Base-by-base conservation (phyloP, 2,329 filamentous ascomycete genomes). In the Paecilomyces formosus region DNA sequence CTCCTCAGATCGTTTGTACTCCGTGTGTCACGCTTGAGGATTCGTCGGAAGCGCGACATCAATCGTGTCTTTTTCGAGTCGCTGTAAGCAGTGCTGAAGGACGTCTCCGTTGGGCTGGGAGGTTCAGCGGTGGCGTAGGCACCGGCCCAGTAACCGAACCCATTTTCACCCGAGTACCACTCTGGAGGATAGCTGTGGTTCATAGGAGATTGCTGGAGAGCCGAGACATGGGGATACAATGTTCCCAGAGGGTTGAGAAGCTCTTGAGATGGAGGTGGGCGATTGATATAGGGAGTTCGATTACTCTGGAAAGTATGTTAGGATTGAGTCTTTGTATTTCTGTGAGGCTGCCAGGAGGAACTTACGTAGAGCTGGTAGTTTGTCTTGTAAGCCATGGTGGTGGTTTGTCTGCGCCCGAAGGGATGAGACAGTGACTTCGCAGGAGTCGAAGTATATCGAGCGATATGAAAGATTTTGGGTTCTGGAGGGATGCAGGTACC, bases 351-450 rank as follows among this genome's bases (percentile, higher is more conserved):
- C 3, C 12, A 15, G 54, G 39, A 26, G 30, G 21, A 39, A 71
- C 72, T 63, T 63, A 74, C 72, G 56, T 74, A 72, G 55, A 72
- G 66, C 59, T 75, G 70, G 58, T 73, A 75, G 67, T 75, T 75
- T 63, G 67, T 70, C 55, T 72, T 74, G 69, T 75, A 75, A 52
- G 63, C 64, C 70, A 73, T 75, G 50, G 50, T 70, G 61, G 30
- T 51, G 33, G 51, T 35, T 31, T 33, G 31, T 58, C 45, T 55
- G 49, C 55, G 50, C 3, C 11, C 22, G 50, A 52, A 52, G 50
- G 50, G 50, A 52, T 28, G 50, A 52, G 50, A 28, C 50, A 21
- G 24, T 13, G 18, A 24, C 50, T 52, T 52, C 24, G 50, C 21
- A 52, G 21, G 22, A 24, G 21, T 52, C 21, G 21, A 24, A 52